phyloP scores from a whole-genome alignment of 257 asterid genomes.

The Capsicum baccatum region DNA sequence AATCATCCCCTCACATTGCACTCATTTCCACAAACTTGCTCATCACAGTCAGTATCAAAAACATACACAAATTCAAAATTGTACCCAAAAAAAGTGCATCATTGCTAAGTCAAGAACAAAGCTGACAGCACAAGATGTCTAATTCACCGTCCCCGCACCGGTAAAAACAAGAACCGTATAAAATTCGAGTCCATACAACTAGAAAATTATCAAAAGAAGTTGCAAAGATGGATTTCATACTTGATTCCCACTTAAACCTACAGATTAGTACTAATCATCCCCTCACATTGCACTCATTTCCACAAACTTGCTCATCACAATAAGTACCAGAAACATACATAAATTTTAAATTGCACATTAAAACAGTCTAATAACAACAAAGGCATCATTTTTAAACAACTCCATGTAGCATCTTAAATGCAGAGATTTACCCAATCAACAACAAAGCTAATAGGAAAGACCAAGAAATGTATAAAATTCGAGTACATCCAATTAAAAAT shows the following conservation, averaged over 20 bases:
- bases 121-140: too few species aligned
- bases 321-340: background rate
- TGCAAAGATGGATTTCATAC: background rate
- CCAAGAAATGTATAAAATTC: background rate
- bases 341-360: background rate
- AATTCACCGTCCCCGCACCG: too few species aligned
- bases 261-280: constrained; percentile 12
- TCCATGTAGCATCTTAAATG: background rate
- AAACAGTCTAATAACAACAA: background rate
- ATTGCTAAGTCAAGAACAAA: too few species aligned
- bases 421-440: constrained; percentile 22
- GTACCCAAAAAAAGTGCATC: too few species aligned
- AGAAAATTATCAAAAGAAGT: background rate
- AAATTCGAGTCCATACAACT: too few species aligned
- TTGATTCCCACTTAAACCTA: constrained; percentile 1
- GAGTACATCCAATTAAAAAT: constrained; percentile 22
- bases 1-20: too few species aligned
- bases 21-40: too few species aligned
- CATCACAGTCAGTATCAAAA: too few species aligned
- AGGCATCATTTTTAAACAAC: background rate
- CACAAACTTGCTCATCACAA: constrained; percentile 6
- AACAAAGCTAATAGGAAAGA: background rate
- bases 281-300: constrained; percentile 16
- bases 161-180: too few species aligned
- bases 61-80: too few species aligned